Percentiles rank a stretch among this genome's conserved stretches.
Evolutionary conservation across 2,329 filamentous ascomycete species (phyloP).

Genomic region (Byssochlamys sp.): DNA sequence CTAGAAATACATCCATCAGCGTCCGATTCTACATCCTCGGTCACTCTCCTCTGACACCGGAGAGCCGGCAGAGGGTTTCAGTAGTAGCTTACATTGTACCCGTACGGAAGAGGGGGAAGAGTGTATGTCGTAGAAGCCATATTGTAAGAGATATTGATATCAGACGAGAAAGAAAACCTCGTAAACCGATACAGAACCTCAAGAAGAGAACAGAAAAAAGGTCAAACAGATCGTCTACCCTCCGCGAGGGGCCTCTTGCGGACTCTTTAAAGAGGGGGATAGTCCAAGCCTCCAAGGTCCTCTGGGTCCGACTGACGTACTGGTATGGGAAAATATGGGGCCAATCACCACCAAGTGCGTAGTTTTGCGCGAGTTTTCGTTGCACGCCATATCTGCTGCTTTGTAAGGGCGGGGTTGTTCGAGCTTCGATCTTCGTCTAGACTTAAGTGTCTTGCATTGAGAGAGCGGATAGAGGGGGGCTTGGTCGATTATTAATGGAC

Average conservation of each 20-base stretch:
- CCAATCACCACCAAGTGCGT: background rate
- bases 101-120: conserved; percentile 58
- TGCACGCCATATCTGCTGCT: background rate
- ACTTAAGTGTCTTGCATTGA: background rate
- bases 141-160: conserved; percentile 2
- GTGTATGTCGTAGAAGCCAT: conserved; percentile 40
- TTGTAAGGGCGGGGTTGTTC: background rate
- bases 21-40: conserved; percentile 40
- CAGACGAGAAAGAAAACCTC: background rate
- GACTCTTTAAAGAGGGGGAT: background rate
- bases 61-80: background rate
- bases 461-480: background rate
- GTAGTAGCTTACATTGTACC: conserved; percentile 52
- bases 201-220: background rate
- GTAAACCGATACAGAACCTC: background rate
- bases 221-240: background rate
- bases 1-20: conserved; percentile 57
- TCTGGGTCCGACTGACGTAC: background rate
- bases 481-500: background rate
- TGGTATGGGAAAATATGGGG: background rate
- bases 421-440: background rate
- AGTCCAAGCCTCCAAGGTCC: background rate
- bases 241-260: background rate
- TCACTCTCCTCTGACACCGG: background rate
- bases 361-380: background rate